Evolutionary conservation across 305 asterid genomes (phyloP).

Genomic region (Fraxinus sp.): DNA sequence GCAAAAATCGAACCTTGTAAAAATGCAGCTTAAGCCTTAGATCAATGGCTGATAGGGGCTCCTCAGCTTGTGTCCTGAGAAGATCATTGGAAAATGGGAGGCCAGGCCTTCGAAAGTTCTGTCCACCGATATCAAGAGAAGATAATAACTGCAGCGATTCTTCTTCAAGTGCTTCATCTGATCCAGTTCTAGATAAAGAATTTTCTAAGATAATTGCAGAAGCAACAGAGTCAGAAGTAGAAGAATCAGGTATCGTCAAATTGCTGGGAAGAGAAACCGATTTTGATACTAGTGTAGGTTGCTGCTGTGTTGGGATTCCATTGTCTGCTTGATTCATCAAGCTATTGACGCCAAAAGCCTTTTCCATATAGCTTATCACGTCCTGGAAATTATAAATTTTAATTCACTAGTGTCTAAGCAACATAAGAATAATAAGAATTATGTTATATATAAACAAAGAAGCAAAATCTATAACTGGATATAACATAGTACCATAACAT

Average conservation of each 20-base stretch:
- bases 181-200: constrained; percentile 42
- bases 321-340: constrained; percentile 34
- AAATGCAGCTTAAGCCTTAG: constrained; percentile 47
- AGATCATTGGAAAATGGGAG: constrained; percentile 37
- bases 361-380: constrained; percentile 49
- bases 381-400: constrained; percentile 34
- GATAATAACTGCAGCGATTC: constrained; percentile 39
- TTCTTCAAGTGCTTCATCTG: constrained; percentile 47
- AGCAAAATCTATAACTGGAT: background rate
- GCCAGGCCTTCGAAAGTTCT: constrained; percentile 34
- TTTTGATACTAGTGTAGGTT: constrained; percentile 29
- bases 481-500: background rate
- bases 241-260: constrained; percentile 29
- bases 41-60: constrained; percentile 35
- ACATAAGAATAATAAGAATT: background rate
- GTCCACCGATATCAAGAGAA: constrained; percentile 36
- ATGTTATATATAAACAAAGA: background rate
- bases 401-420: background rate
- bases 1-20: constrained; percentile 46
- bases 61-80: constrained; percentile 38
- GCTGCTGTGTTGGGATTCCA: constrained; percentile 36
- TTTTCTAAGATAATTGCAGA: constrained; percentile 28
- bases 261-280: constrained; percentile 34
- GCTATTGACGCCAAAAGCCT: constrained; percentile 40
- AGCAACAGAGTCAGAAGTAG: constrained; percentile 33